Percentiles rank a stretch among this genome's conserved stretches.
Evolutionary conservation across 441 rosid species (phyloP).

Genomic region (Manihot esculenta): DNA sequence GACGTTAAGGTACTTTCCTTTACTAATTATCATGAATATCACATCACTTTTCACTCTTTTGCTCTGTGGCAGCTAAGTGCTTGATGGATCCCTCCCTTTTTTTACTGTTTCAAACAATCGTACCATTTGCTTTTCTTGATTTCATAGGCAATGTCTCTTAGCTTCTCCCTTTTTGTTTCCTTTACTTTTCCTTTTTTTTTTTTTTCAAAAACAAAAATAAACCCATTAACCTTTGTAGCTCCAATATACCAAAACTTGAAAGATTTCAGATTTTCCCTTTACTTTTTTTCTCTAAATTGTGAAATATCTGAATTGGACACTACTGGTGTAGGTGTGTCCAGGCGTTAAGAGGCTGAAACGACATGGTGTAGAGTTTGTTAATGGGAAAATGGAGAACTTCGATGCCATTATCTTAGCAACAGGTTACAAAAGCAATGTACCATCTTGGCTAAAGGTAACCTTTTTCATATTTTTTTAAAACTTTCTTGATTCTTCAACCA

Average conservation of each 20-base stretch:
- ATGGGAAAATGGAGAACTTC: constrained; percentile 58
- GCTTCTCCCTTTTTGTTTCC: neutral
- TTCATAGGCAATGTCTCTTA: neutral
- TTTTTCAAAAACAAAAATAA: too few relatives aligned
- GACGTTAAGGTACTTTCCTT: constrained; percentile 59
- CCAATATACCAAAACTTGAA: neutral
- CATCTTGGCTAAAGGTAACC: constrained; percentile 79
- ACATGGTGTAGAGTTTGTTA: constrained; percentile 59
- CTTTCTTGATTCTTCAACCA: neutral
- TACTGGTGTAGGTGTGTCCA: constrained; percentile 48
- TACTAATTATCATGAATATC: constrained; percentile 4
- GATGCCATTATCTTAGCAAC: constrained; percentile 88
- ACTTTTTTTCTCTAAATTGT: too few relatives aligned
- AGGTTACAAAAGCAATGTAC: constrained; percentile 83
- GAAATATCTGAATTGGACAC: neutral
- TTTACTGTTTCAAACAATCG: constrained; percentile 4
- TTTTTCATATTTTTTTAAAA: constrained; percentile 11
- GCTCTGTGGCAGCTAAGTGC: constrained; percentile 9
- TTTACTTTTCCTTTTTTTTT: neutral
- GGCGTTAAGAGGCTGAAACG: constrained; percentile 53
- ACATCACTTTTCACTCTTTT: constrained; percentile 23
- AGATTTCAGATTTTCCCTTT: neutral
- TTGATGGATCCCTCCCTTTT: constrained; percentile 2
- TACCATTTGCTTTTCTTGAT: constrained; percentile 17
- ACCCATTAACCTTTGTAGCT: neutral